phyloP scores from a whole-genome alignment of 805 yeast species.

The Debaryomyces maramus region DNA sequence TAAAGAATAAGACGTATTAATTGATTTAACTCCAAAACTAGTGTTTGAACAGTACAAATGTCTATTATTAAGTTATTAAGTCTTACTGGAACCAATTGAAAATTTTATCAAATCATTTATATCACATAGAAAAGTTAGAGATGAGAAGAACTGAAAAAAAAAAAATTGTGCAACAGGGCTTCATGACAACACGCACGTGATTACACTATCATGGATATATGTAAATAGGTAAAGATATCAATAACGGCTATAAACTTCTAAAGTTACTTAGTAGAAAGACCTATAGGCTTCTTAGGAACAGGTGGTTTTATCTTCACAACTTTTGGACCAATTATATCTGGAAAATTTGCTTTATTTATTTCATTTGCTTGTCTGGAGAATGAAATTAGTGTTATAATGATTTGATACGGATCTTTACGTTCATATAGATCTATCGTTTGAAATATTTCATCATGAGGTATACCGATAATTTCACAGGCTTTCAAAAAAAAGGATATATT shows the following conservation, averaged over 20 bases:
- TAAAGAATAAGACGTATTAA: too few species aligned
- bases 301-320: constrained; percentile 47
- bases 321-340: constrained; percentile 42
- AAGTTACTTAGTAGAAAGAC: constrained; percentile 9
- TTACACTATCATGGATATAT: not conserved
- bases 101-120: constrained; percentile 2
- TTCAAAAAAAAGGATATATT: constrained; percentile 71
- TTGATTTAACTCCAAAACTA: too few species aligned
- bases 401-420: constrained; percentile 72
- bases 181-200: not conserved
- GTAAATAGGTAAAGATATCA: too few species aligned
- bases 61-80: not conserved
- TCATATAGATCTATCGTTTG: constrained; percentile 79
- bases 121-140: constrained; percentile 3
- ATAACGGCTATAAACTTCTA: too few species aligned
- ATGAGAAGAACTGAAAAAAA: constrained; percentile 4
- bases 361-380: constrained; percentile 67
- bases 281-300: constrained; percentile 57
- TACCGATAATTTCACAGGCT: constrained; percentile 62
- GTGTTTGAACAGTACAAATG: not conserved
- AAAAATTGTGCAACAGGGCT: not conserved
- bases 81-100: not conserved
- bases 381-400: constrained; percentile 70
- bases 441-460: constrained; percentile 79
- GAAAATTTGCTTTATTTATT: constrained; percentile 24